phyloP scores from a whole-genome alignment of 176 grass and related monocot species.

The Paspalum notatum region DNA sequence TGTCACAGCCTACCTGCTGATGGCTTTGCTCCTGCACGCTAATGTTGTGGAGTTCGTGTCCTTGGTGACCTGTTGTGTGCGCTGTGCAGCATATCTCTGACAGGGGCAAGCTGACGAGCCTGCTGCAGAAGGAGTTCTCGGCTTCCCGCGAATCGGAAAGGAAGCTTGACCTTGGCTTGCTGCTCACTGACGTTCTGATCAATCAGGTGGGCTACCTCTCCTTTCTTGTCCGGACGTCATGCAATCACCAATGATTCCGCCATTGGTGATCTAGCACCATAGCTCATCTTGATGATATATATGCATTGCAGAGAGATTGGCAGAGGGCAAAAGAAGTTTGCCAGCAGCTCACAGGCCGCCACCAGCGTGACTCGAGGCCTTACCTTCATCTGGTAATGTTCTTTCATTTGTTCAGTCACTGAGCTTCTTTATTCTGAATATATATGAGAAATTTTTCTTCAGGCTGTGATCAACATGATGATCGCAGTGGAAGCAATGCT shows the following conservation, averaged over 20 bases:
- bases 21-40: neutral
- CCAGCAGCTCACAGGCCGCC: conserved; percentile 37
- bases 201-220: conserved; percentile 43
- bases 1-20: no score
- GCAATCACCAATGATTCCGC: neutral
- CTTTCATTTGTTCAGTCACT: neutral
- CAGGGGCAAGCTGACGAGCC: conserved; percentile 41
- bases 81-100: conserved; percentile 26
- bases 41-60: neutral
- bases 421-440: neutral
- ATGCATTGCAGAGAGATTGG: conserved; percentile 54
- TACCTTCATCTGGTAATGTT: conserved; percentile 52
- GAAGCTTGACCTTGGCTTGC: conserved; percentile 50
- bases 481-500: conserved; percentile 62
- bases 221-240: neutral
- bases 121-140: conserved; percentile 50
- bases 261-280: neutral
- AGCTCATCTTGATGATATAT: neutral
- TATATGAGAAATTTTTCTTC: neutral
- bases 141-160: neutral
- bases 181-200: conserved; percentile 61
- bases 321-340: conserved; percentile 55
- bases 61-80: neutral
- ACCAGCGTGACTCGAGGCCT: conserved; percentile 54
- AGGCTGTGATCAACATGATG: conserved; percentile 75